These are phyloP conservation scores for Teunomyces stri DNA, from an alignment of 805 yeast genomes.

Conservation along the genomic window DNA sequence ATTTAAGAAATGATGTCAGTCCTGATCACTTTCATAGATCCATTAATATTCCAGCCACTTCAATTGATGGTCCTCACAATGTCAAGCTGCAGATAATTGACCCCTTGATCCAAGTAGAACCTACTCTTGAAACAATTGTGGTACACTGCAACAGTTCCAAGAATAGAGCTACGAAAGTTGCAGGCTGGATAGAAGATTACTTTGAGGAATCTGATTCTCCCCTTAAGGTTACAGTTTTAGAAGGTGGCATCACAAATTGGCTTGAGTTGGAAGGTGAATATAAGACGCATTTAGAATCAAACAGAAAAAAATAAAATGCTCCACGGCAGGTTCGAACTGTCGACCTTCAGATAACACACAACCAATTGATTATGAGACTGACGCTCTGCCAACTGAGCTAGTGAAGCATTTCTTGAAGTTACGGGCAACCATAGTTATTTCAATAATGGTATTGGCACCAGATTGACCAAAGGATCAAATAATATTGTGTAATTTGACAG, in stretches of 20 bases:
- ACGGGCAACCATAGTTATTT: neutral
- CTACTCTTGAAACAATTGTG: conserved; percentile 13
- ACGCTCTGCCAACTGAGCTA: conserved; percentile 17
- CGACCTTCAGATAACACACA: conserved; percentile 34
- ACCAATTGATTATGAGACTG: conserved; percentile 13
- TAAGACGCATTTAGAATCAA: neutral
- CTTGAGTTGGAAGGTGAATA: conserved; percentile 11
- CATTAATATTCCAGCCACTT: conserved; percentile 20
- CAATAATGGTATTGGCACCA: neutral
- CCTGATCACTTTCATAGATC: conserved; percentile 15
- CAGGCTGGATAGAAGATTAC: conserved; percentile 23
- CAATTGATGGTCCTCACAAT: conserved; percentile 13
- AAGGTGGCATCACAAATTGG: conserved; percentile 25
- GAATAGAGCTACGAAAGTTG: conserved; percentile 17
- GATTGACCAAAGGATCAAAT: too few relatives aligned
- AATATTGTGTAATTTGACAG: too few relatives aligned
- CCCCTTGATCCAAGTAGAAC: conserved; percentile 10
- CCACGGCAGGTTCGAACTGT: conserved; percentile 42
- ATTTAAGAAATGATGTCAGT: conserved; percentile 18
- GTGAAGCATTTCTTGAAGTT: conserved; percentile 12
- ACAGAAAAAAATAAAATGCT: conserved; percentile 19
- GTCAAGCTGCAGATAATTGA: conserved; percentile 13
- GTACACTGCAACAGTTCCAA: conserved; percentile 23
- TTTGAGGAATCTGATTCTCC: conserved; percentile 10
- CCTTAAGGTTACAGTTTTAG: conserved; percentile 17